Conservation (phyloP, 495 filamentous ascomycete genomes). For the Astrothelium macrocarpum region DNA sequence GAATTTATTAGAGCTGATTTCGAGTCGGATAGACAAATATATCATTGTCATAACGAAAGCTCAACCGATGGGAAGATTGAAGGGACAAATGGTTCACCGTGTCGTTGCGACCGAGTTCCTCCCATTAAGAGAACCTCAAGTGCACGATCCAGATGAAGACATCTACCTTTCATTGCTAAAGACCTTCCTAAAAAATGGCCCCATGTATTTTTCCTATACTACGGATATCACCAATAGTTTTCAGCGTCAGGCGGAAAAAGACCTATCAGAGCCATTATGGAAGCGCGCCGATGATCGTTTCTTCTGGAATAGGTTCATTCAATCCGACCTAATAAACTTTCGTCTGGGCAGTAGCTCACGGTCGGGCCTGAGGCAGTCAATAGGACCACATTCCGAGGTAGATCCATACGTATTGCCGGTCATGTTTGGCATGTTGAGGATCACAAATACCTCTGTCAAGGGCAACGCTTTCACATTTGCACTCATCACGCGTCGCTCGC, state of each 20-base stretch:
- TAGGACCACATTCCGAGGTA: conserved; percentile 59
- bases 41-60: conserved; percentile 93
- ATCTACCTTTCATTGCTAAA: conserved; percentile 72
- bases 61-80: conserved; percentile 77
- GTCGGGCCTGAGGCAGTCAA: conserved; percentile 28
- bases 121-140: conserved; percentile 80
- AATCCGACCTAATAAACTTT: conserved; percentile 84
- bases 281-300: conserved; percentile 90
- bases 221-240: conserved; percentile 91
- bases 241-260: conserved; percentile 73
- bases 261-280: conserved; percentile 69
- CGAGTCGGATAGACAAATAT: conserved; percentile 69
- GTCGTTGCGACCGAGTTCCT: conserved; percentile 86
- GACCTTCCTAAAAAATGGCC: conserved; percentile 64
- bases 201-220: conserved; percentile 98
- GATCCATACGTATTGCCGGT: conserved; percentile 93
- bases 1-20: conserved; percentile 15
- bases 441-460: conserved; percentile 71
- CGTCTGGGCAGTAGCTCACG: conserved; percentile 38
- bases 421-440: conserved; percentile 89
- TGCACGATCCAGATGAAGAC: conserved; percentile 90
- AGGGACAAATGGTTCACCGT: conserved; percentile 90
- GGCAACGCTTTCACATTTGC: conserved; percentile 71
- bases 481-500: conserved; percentile 76
- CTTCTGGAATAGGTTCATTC: conserved; percentile 95